A percentile compares a stretch with the other conserved stretches of the same genome.
These are phyloP conservation scores for Balansia obtecta DNA, from an alignment of 2,329 filamentous ascomycete genomes.

Conservation along the genomic window DNA sequence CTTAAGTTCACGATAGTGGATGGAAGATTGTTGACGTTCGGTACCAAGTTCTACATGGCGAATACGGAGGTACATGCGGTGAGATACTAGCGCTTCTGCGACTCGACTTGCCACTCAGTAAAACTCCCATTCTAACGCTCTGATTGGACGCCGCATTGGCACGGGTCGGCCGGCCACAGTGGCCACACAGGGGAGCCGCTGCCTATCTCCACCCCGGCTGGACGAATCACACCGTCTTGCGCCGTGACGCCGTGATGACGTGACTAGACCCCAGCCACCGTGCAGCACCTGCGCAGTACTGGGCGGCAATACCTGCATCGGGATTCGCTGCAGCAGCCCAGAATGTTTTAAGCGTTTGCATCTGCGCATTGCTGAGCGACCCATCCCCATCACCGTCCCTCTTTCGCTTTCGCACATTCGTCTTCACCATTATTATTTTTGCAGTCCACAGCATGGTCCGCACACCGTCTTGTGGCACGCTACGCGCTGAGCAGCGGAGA, in stretches of 20 bases:
- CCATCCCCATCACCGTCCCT: not conserved
- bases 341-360: not conserved
- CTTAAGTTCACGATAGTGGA: no score
- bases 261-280: slow-evolving; percentile 7
- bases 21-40: no score
- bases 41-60: no score
- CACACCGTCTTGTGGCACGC: not conserved
- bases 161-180: not conserved
- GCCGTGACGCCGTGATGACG: slow-evolving; percentile 31
- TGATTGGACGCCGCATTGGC: not conserved
- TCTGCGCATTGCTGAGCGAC: not conserved
- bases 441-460: not conserved
- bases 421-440: not conserved
- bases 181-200: not conserved
- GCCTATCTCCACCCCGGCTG: not conserved
- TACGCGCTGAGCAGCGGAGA: not conserved
- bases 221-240: slow-evolving; percentile 25
- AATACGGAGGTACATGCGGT: no score
- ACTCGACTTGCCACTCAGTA: not conserved
- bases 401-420: not conserved
- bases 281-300: slow-evolving; percentile 21
- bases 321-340: slow-evolving; percentile 16
- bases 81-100: not conserved
- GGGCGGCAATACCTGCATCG: slow-evolving; percentile 30
- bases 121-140: not conserved